Percentiles rank a stretch among this genome's conserved stretches.
Evolutionary conservation across 768 basidiomycete species (phyloP).

Genomic region (Podaxis sp.): DNA sequence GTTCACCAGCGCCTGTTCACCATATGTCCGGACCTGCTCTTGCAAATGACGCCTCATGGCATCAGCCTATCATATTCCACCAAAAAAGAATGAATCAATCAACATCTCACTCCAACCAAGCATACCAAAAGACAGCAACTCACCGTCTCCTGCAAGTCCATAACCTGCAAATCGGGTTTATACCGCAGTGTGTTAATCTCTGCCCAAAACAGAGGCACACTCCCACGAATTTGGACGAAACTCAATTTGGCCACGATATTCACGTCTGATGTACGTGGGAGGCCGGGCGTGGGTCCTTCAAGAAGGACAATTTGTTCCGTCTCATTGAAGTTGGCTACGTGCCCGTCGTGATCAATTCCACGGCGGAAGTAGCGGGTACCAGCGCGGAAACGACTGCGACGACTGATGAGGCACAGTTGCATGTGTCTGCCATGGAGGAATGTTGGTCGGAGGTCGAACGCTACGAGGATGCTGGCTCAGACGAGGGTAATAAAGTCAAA

Average conservation of each 20-base stretch:
- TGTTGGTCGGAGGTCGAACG: conserved; percentile 79
- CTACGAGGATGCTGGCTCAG: conserved; percentile 36
- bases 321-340: conserved; percentile 97
- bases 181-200: conserved; percentile 95
- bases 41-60: conserved; percentile 74
- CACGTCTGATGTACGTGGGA: conserved; percentile 1
- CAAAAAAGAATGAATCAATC: background rate
- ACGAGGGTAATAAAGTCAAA: conserved; percentile 2
- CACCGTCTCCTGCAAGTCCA: conserved; percentile 89
- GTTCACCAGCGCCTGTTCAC: conserved; percentile 79
- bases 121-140: conserved; percentile 21
- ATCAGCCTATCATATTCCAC: conserved; percentile 45
- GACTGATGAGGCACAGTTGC: conserved; percentile 85
- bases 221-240: conserved; percentile 93
- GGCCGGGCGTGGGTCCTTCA: conserved; percentile 43
- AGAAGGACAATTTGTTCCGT: conserved; percentile 92
- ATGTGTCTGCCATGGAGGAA: conserved; percentile 77
- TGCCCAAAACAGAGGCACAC: conserved; percentile 94
- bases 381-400: conserved; percentile 90
- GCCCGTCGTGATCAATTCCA: conserved; percentile 84
- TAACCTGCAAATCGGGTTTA: conserved; percentile 93
- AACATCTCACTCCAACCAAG: background rate
- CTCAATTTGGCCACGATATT: conserved; percentile 51
- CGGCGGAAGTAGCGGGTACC: conserved; percentile 97
- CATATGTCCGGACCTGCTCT: conserved; percentile 72